A percentile compares a stretch with the other conserved stretches of the same genome.
phyloP scores from a whole-genome alignment of 768 basidiomycete species.

The Hypholoma fasciculare region DNA sequence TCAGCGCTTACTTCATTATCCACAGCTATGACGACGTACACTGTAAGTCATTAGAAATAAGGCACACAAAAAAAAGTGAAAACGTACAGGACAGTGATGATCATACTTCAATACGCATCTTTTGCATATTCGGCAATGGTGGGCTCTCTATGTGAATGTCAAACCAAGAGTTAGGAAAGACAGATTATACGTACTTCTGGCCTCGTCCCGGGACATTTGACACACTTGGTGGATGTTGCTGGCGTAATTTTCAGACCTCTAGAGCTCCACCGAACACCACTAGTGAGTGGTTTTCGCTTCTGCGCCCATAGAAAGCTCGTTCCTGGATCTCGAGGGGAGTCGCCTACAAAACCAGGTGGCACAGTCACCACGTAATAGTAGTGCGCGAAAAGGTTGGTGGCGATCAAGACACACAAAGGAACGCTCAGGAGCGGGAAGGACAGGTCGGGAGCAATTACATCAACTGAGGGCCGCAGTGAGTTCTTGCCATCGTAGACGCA shows the following conservation, averaged over 20 bases:
- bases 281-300: slow-evolving; percentile 30
- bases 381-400: slow-evolving; percentile 73
- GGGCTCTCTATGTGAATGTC: slow-evolving; percentile 63
- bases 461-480: slow-evolving; percentile 48
- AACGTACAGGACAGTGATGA: slow-evolving; percentile 86
- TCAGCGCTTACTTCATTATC: slow-evolving; percentile 1
- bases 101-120: slow-evolving; percentile 89
- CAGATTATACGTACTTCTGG: slow-evolving; percentile 66
- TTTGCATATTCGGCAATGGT: slow-evolving; percentile 92
- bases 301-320: slow-evolving; percentile 60
- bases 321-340: slow-evolving; percentile 43
- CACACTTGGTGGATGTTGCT: slow-evolving; percentile 60
- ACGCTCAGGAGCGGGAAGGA: slow-evolving; percentile 57
- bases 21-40: slow-evolving; percentile 23
- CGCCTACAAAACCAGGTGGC: slow-evolving; percentile 77
- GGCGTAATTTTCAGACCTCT: slow-evolving; percentile 49
- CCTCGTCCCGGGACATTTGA: slow-evolving; percentile 64
- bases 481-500: neutral
- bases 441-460: slow-evolving; percentile 71
- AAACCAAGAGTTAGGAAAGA: neutral
- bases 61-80: slow-evolving; percentile 1
- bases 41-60: slow-evolving; percentile 15
- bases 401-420: slow-evolving; percentile 74
- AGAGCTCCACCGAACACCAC: slow-evolving; percentile 49
- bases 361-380: slow-evolving; percentile 87